Conservation (phyloP, 176 grass and related monocot genomes). For the Carex scoparia region DNA sequence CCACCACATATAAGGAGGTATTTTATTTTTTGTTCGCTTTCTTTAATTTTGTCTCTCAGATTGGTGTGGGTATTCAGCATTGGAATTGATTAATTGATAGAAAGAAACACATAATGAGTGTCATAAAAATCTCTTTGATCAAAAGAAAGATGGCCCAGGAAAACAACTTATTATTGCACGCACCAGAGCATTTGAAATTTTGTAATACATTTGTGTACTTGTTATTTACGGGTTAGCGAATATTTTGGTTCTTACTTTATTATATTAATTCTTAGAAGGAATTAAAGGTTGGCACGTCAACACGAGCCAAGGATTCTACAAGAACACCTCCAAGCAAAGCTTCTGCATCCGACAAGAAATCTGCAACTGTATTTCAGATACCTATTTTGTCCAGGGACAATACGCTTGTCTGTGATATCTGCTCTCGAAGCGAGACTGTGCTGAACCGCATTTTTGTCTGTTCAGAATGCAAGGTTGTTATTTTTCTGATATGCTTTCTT, state of each 20-base stretch:
- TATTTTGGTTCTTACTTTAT: background rate
- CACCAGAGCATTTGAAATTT: background rate
- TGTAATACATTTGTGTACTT: background rate
- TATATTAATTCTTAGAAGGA: conserved; percentile 12
- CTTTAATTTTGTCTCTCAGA: background rate
- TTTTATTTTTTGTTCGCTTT: conserved; percentile 10
- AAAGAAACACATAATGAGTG: background rate
- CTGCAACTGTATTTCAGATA: conserved; percentile 55
- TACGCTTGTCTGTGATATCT: conserved; percentile 74
- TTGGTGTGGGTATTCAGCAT: background rate
- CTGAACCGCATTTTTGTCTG: conserved; percentile 93
- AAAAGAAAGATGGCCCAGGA: background rate
- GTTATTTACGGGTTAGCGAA: background rate
- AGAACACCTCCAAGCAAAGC: conserved; percentile 52
- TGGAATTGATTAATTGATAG: background rate
- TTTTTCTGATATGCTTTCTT: conserved; percentile 25
- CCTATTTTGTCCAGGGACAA: conserved; percentile 77
- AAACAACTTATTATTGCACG: background rate
- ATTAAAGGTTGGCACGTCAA: conserved; percentile 19
- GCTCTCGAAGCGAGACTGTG: conserved; percentile 68
- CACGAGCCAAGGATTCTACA: conserved; percentile 48
- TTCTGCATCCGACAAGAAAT: conserved; percentile 46
- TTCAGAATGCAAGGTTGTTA: conserved; percentile 79
- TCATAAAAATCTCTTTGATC: background rate
- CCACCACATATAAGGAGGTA: conserved; percentile 61